A percentile compares a stretch with the other conserved stretches of the same genome.
phyloP scores from a whole-genome alignment of 345 rosid species.

The Eucalyptus marginata region DNA sequence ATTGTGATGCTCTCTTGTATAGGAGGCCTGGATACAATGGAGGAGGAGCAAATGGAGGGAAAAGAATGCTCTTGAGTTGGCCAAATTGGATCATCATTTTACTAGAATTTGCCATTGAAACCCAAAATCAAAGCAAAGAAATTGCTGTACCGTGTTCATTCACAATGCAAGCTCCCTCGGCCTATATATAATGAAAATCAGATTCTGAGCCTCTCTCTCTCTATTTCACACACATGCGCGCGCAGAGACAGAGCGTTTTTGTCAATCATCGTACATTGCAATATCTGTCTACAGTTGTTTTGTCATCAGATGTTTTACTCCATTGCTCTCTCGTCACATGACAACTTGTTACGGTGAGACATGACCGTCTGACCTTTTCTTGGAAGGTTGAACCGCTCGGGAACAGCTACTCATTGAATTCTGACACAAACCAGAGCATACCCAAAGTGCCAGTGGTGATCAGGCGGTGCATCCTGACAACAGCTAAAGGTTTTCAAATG shows the following conservation, averaged over 20 bases:
- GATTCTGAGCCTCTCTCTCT: neutral
- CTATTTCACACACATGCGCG: neutral
- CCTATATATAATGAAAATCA: neutral
- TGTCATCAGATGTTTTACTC: neutral
- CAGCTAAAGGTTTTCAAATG: neutral
- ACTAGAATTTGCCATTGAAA: neutral
- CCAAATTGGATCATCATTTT: neutral
- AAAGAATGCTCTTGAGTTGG: neutral
- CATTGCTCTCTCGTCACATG: neutral
- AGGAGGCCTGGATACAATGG: neutral
- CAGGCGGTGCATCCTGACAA: neutral
- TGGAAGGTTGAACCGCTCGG: neutral
- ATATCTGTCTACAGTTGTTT: neutral
- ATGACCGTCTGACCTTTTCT: neutral
- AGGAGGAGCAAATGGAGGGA: neutral
- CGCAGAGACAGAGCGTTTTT: neutral
- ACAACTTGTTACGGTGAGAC: neutral
- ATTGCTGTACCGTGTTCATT: neutral
- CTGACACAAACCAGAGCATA: neutral
- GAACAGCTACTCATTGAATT: neutral
- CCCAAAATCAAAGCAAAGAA: neutral
- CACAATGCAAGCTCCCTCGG: neutral
- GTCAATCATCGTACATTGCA: neutral
- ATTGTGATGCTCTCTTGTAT: neutral
- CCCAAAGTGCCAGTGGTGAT: neutral